phyloP scores from a whole-genome alignment of 352 stramenopile species.

The Globisporangium cystogenes region DNA sequence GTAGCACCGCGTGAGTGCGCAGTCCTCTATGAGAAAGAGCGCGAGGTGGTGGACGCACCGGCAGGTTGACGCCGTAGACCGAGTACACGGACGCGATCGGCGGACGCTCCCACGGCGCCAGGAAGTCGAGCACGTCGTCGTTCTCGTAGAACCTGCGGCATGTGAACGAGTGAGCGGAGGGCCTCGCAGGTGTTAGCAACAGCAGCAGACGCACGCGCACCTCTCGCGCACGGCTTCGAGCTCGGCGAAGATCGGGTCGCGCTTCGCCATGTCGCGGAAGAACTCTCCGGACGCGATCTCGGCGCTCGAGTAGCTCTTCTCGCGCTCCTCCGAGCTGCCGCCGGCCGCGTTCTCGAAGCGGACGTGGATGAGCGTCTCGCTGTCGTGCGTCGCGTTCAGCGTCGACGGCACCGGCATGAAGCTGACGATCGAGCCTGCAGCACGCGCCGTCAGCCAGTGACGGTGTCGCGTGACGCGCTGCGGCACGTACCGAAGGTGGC shows the following conservation, averaged over 20 bases:
- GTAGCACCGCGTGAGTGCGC: no score
- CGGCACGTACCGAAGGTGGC: conserved; percentile 69
- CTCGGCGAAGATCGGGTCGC: conserved; percentile 62
- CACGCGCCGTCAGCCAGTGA: no score
- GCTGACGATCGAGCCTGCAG: conserved; percentile 54
- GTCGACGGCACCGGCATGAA: conserved; percentile 66
- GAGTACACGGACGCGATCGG: conserved; percentile 71
- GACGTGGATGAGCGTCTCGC: conserved; percentile 50
- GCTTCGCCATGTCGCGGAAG: conserved; percentile 59
- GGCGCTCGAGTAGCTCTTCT: conserved; percentile 52
- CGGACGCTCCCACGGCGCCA: conserved; percentile 55
- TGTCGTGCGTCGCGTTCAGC: conserved; percentile 38
- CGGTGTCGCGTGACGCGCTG: no score
- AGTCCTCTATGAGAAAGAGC: not conserved
- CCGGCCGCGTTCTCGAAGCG: conserved; percentile 18
- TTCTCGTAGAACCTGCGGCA: conserved; percentile 51
- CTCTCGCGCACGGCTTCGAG: conserved; percentile 45
- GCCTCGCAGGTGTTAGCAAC: no score
- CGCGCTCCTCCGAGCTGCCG: conserved; percentile 14
- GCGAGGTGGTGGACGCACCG: conserved; percentile 22
- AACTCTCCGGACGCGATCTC: conserved; percentile 65
- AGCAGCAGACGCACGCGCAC: conserved; percentile 11
- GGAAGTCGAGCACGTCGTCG: conserved; percentile 56
- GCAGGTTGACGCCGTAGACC: conserved; percentile 74
- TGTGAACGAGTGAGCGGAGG: not conserved